A percentile compares a stretch with the other conserved stretches of the same genome.
These are phyloP conservation scores for Oehlia diaphana DNA, from an alignment of 192 early-diverging fungal species.

Conservation along the genomic window DNA sequence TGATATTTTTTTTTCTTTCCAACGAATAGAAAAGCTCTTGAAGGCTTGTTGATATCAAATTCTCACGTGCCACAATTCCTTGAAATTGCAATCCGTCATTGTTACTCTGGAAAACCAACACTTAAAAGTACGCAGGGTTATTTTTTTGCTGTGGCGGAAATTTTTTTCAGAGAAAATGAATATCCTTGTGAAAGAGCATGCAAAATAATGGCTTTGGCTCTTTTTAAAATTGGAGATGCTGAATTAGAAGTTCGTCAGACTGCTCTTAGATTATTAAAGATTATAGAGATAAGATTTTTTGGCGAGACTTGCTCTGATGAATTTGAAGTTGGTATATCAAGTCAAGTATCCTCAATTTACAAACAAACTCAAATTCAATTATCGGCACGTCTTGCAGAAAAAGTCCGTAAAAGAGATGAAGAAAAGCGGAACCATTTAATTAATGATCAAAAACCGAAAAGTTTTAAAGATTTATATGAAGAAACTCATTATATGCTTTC, in stretches of 20 bases:
- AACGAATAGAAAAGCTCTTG: slow-evolving; percentile 56
- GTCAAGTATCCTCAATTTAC: slow-evolving; percentile 74
- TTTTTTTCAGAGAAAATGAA: slow-evolving; percentile 56
- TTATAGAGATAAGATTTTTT: slow-evolving; percentile 68
- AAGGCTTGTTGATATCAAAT: slow-evolving; percentile 67
- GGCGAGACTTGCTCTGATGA: slow-evolving; percentile 60
- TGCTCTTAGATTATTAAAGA: slow-evolving; percentile 69
- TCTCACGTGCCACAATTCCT: slow-evolving; percentile 55
- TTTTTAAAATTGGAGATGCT: slow-evolving; percentile 79
- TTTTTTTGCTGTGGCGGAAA: slow-evolving; percentile 75
- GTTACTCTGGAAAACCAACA: slow-evolving; percentile 68
- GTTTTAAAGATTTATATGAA: slow-evolving; percentile 44
- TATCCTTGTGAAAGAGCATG: slow-evolving; percentile 64
- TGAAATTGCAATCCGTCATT: slow-evolving; percentile 65
- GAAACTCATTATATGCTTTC: slow-evolving; percentile 71
- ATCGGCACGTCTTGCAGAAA: slow-evolving; percentile 67
- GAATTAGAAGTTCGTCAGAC: slow-evolving; percentile 67
- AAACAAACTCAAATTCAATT: slow-evolving; percentile 73
- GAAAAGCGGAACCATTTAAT: background rate
- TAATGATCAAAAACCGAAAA: background rate
- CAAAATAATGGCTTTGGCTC: slow-evolving; percentile 62
- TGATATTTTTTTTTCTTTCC: background rate
- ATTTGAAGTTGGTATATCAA: slow-evolving; percentile 68
- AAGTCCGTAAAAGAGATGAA: slow-evolving; percentile 30
- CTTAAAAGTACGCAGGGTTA: slow-evolving; percentile 66